A percentile compares a stretch with the other conserved stretches of the same genome.
These are phyloP conservation scores for Puccinellia tenuiflora DNA, from an alignment of 176 grass and related monocot genomes.

Conservation along the genomic window DNA sequence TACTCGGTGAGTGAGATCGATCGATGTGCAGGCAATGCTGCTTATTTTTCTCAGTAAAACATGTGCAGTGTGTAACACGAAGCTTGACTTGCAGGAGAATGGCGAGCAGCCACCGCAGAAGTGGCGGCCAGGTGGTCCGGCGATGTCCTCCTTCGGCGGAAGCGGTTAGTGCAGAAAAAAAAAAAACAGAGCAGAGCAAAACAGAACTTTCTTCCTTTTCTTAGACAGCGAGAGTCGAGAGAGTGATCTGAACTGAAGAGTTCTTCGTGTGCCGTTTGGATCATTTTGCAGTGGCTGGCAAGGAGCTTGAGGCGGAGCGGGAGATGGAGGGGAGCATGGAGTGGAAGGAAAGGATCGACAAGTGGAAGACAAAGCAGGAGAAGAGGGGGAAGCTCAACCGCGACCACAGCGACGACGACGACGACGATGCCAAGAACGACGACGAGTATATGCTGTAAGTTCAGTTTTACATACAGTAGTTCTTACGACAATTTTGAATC, in stretches of 20 bases:
- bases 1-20: conserved; percentile 53
- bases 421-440: conserved; percentile 61
- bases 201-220: background rate
- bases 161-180: conserved; percentile 49
- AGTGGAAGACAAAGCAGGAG: conserved; percentile 90
- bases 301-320: conserved; percentile 84
- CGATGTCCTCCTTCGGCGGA: conserved; percentile 76
- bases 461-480: too few relatives aligned
- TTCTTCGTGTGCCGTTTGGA: background rate
- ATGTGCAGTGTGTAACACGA: background rate
- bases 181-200: background rate
- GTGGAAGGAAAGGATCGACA: conserved; percentile 97
- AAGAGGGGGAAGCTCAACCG: conserved; percentile 68
- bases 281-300: conserved; percentile 59
- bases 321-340: conserved; percentile 92
- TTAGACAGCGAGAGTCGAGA: background rate
- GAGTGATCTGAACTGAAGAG: background rate
- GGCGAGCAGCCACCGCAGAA: conserved; percentile 55
- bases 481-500: too few relatives aligned
- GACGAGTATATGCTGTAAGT: conserved; percentile 82
- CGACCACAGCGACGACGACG: conserved; percentile 53
- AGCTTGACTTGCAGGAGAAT: conserved; percentile 47
- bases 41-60: background rate
- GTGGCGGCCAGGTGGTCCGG: conserved; percentile 54
- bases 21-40: background rate